Evolutionary conservation across 345 rosid genomes (phyloP).

Genomic region (Euphorbia peplus): DNA sequence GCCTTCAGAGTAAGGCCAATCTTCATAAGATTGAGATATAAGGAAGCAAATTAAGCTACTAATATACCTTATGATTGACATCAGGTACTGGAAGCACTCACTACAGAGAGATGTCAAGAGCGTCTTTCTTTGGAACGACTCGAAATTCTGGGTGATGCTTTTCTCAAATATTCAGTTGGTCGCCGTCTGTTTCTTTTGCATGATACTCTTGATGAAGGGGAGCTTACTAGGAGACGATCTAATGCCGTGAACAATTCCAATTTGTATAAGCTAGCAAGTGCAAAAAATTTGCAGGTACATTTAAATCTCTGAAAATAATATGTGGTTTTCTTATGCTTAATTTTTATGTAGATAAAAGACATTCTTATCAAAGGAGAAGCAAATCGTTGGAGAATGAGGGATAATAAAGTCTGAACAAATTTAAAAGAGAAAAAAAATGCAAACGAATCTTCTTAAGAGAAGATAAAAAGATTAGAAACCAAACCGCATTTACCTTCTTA

Average conservation of each 20-base stretch:
- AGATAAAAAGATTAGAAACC: no score
- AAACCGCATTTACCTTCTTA: no score
- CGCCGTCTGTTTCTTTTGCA: constrained; percentile 73
- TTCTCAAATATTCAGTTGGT: constrained; percentile 82
- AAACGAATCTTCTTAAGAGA: no score
- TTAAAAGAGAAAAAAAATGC: no score
- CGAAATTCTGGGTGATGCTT: constrained; percentile 86
- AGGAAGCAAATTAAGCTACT: neutral
- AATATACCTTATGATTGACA: constrained; percentile 25
- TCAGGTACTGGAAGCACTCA: constrained; percentile 87
- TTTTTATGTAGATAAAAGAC: neutral
- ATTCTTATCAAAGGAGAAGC: neutral
- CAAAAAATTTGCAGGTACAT: constrained; percentile 69
- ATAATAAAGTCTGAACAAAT: neutral
- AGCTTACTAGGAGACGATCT: constrained; percentile 75
- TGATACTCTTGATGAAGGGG: constrained; percentile 78
- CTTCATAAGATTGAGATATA: constrained; percentile 16
- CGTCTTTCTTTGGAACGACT: constrained; percentile 93
- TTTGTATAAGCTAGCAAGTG: constrained; percentile 60
- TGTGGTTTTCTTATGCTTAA: neutral
- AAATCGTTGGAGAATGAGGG: neutral
- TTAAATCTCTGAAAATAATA: constrained; percentile 12
- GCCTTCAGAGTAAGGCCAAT: constrained; percentile 54
- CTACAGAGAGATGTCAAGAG: constrained; percentile 95
- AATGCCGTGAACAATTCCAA: constrained; percentile 72